Evolutionary conservation across 331 rosid genomes (phyloP), one percentile per base, ranked within the genome.

Genomic region (Dryas integrifolia): DNA sequence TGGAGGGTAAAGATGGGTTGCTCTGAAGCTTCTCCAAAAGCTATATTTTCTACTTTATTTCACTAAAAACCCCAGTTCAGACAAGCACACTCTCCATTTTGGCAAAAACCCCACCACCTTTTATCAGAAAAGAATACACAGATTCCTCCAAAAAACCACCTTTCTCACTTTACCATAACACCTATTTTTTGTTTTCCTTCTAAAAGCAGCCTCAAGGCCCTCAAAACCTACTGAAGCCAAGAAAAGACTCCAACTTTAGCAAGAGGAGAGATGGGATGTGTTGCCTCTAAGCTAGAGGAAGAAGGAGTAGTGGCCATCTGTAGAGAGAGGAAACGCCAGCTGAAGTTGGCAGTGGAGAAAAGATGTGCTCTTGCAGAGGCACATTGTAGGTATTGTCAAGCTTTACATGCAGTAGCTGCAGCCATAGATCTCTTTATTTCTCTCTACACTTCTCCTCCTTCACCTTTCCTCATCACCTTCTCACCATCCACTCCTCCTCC

Each of bases 241-340:
- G 61, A 51, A 61, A 72, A 65, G 72, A 4, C 69, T 61, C 50
- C 24, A 69, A 47, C 72, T 74, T 79, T 60, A 69, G 70, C 47
- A 40, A 67, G 56, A 48, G 67, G 21, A 70, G 77, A 85, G 53
- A 91, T 89, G 98, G 96, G 99, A 0, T 92, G 99, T 83, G 96
- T 88, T 49, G 92, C 97, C 40, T 95, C 99, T 24, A 95, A 89
- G 85, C 95, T 95, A 67, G 98, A 87, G 93, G 98, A 88, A 21
- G 97, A 89, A 78, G 92, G 81, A 80, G 96, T 88, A 0, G 93
- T 95, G 1, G 69, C 88, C 30, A 89, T 95, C 12, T 95, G 99
- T 70, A 85, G 85, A 84, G 97, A 92, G 85, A 92, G 99, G 82
- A 95, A 88, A 30, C 85, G 84, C 4, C 87, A 80, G 60, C 77